These are phyloP conservation scores for Microglena sp. DNA, from an alignment of 139 green algal genomes.

Conservation along the genomic window DNA sequence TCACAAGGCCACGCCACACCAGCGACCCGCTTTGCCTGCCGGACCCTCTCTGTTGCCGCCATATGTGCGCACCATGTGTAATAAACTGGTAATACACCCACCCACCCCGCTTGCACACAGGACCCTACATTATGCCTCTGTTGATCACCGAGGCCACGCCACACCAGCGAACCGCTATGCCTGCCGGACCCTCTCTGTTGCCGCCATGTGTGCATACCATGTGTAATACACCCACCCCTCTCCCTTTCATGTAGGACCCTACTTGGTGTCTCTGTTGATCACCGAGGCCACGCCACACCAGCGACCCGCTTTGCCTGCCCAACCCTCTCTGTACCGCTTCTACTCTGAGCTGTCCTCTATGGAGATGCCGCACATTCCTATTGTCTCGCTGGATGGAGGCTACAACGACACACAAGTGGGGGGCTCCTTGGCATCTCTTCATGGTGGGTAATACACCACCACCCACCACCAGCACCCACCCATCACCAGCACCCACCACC, in stretches of 20 bases:
- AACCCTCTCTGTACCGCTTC: conserved; percentile 25
- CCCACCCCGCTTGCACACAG: no score
- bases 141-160: conserved; percentile 39
- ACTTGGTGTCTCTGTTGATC: conserved; percentile 21
- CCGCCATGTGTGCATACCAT: no score
- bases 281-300: conserved; percentile 36
- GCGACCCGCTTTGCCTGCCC: conserved; percentile 25
- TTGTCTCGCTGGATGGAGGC: conserved; percentile 27
- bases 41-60: conserved; percentile 30
- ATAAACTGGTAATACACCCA: no score
- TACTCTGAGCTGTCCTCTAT: conserved; percentile 5
- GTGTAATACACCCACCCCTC: no score
- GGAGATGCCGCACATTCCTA: conserved; percentile 9
- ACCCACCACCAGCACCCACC: no score
- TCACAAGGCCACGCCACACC: conserved; percentile 40
- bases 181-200: conserved; percentile 31
- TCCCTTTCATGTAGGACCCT: conserved; percentile 18
- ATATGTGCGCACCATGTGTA: no score
- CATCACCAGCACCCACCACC: no score
- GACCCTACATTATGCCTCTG: conserved; percentile 13
- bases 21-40: conserved; percentile 23
- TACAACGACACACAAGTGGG: conserved; percentile 36
- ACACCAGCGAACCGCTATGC: conserved; percentile 24
- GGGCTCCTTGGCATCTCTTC: no score
- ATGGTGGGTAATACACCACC: no score